A percentile compares a stretch with the other conserved stretches of the same genome.
Conservation (phyloP, 2,329 filamentous ascomycete species). For the Fusarium illudens region DNA sequence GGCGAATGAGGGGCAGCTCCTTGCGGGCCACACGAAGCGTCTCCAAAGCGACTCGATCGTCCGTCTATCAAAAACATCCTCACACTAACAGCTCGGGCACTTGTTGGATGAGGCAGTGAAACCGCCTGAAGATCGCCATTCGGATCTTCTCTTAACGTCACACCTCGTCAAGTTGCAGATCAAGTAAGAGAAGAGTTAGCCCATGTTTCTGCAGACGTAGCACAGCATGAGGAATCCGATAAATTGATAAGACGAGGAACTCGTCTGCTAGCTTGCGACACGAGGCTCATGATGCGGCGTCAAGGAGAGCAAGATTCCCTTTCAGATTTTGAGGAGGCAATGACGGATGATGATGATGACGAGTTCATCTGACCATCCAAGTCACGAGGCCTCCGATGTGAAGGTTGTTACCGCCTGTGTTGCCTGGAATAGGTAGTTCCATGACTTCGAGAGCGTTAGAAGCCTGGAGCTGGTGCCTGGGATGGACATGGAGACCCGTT, state of each 20-base stretch:
- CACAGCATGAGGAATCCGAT: background rate
- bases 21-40: background rate
- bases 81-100: background rate
- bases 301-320: background rate
- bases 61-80: background rate
- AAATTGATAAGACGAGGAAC: constrained; percentile 1
- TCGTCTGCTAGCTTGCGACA: background rate
- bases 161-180: background rate
- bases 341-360: constrained; percentile 24
- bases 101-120: constrained; percentile 1
- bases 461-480: constrained; percentile 32
- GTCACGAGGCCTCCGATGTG: constrained; percentile 27
- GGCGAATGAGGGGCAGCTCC: constrained; percentile 19
- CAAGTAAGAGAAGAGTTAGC: background rate
- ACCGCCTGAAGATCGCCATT: background rate
- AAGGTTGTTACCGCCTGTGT: constrained; percentile 24
- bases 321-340: constrained; percentile 11
- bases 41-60: background rate
- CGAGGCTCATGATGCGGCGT: constrained; percentile 6
- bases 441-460: constrained; percentile 8
- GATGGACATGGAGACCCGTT: constrained; percentile 15
- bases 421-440: constrained; percentile 15
- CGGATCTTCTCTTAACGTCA: background rate
- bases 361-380: constrained; percentile 22
- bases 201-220: background rate